phyloP scores from a whole-genome alignment of 2,329 filamentous ascomycete species.

The Penicillium expansum region DNA sequence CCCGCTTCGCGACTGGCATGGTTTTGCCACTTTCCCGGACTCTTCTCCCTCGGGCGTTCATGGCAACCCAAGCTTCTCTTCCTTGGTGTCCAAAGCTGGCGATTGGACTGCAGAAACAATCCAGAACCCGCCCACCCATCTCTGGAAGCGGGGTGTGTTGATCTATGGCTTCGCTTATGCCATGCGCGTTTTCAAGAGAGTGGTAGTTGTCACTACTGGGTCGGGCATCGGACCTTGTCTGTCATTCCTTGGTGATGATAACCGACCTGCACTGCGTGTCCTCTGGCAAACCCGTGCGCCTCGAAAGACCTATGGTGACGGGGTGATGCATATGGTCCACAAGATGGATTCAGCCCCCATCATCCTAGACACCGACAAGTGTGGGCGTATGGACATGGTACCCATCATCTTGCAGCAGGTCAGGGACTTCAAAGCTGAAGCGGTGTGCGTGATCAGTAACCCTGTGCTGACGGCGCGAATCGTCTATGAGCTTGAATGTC shows the following conservation, averaged over 20 bases:
- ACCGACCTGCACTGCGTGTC: conserved; percentile 52
- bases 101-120: conserved; percentile 71
- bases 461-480: conserved; percentile 64
- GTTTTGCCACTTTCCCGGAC: conserved; percentile 70
- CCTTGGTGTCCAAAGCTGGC: conserved; percentile 69
- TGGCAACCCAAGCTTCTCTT: conserved; percentile 57
- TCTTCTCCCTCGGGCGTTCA: conserved; percentile 29
- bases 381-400: conserved; percentile 62
- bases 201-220: conserved; percentile 68
- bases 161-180: conserved; percentile 66
- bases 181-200: conserved; percentile 62
- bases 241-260: conserved; percentile 55
- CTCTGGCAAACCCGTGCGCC: conserved; percentile 68
- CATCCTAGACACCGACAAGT: conserved; percentile 63
- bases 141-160: conserved; percentile 69
- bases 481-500: conserved; percentile 65
- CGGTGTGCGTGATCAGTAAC: conserved; percentile 72
- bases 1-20: conserved; percentile 70
- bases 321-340: conserved; percentile 56
- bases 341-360: conserved; percentile 60
- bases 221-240: conserved; percentile 71
- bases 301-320: conserved; percentile 59
- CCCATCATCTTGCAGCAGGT: conserved; percentile 54
- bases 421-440: conserved; percentile 55
- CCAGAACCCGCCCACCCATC: conserved; percentile 55